phyloP scores from a whole-genome alignment of 768 basidiomycete genomes.

The Naganishia antarctica region DNA sequence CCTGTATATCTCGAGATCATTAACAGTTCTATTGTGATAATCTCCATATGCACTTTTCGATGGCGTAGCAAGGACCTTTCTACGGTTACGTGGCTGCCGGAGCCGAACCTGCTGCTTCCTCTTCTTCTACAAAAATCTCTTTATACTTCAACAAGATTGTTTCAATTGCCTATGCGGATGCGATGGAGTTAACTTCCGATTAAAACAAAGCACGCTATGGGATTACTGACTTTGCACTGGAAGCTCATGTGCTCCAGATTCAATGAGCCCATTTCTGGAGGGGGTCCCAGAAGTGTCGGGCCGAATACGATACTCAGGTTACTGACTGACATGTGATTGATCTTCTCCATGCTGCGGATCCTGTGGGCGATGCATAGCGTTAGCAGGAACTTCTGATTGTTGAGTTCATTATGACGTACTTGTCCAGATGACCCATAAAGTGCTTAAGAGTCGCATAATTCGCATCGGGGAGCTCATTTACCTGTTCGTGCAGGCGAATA shows the following conservation, averaged over 20 bases:
- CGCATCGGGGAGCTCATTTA: constrained; percentile 96
- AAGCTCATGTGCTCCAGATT: constrained; percentile 53
- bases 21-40: no score
- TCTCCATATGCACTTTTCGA: no score
- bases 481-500: constrained; percentile 90
- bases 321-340: constrained; percentile 86
- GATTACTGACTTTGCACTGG: constrained; percentile 51
- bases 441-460: constrained; percentile 96
- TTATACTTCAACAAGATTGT: constrained; percentile 89
- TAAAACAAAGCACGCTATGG: background rate
- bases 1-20: no score
- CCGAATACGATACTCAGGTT: constrained; percentile 97
- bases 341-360: constrained; percentile 65
- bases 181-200: constrained; percentile 13
- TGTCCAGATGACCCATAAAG: constrained; percentile 88
- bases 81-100: background rate
- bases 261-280: constrained; percentile 50
- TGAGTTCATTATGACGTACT: constrained; percentile 54
- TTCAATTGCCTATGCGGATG: constrained; percentile 68
- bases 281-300: constrained; percentile 85
- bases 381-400: background rate
- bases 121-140: constrained; percentile 90
- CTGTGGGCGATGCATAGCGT: constrained; percentile 50
- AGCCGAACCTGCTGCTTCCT: constrained; percentile 44
- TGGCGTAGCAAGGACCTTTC: no score